Evolutionary conservation across 2,329 filamentous ascomycete genomes (phyloP).

Genomic region (Calonectria multiphialidica): DNA sequence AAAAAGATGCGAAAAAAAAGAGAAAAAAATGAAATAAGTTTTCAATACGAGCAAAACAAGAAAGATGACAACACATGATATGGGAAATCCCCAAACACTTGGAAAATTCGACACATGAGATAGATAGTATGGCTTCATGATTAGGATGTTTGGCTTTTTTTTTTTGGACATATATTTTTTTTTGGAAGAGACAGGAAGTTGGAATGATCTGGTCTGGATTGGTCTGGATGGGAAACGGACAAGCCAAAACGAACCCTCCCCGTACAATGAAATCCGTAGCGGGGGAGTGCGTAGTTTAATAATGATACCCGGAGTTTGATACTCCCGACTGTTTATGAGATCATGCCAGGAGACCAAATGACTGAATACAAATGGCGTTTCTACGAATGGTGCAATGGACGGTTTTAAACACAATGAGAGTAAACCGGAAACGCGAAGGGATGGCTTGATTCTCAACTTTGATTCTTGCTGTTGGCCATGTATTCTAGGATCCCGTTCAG

Average conservation of each 20-base stretch:
- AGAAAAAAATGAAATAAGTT: neutral
- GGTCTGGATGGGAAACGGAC: neutral
- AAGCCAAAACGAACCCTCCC: neutral
- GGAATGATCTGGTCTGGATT: neutral
- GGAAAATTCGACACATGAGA: neutral
- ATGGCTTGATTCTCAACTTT: slow-evolving; percentile 23
- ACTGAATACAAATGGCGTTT: neutral
- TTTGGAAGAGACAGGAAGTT: neutral
- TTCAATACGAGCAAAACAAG: neutral
- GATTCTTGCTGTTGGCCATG: slow-evolving; percentile 31
- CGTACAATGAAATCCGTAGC: slow-evolving; percentile 4
- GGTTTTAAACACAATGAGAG: neutral
- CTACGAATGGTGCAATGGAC: neutral
- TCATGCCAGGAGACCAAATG: neutral
- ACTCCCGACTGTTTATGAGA: slow-evolving; percentile 36
- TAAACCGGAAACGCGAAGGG: neutral
- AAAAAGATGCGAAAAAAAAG: neutral
- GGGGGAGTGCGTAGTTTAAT: slow-evolving; percentile 33
- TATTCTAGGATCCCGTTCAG: slow-evolving; percentile 71
- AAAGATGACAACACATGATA: neutral
- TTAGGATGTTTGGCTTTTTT: neutral
- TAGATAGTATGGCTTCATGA: neutral
- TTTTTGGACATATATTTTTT: neutral
- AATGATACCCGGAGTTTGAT: slow-evolving; percentile 46
- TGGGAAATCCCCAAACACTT: neutral